Conservation (phyloP, 148 eudicot species). For the Vaccinium macrocarpon region DNA sequence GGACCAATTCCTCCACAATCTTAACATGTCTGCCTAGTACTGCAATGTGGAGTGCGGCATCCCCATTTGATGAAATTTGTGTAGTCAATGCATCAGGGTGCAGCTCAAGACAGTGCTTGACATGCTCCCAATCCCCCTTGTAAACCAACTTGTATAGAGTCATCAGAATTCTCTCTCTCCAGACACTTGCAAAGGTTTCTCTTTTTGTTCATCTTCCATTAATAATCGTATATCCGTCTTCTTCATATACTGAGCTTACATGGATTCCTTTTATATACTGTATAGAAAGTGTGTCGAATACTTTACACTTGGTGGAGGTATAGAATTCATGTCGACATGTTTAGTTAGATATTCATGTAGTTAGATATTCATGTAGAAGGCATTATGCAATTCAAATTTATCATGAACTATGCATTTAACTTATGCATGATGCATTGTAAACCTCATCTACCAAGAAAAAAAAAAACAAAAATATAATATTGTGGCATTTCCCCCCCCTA, state of each 20-base stretch:
- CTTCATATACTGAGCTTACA: neutral
- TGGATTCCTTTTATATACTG: neutral
- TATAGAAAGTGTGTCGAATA: neutral
- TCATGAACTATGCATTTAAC: neutral
- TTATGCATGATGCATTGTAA: neutral
- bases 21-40: constrained; percentile 9
- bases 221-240: neutral
- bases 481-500: neutral
- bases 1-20: constrained; percentile 14
- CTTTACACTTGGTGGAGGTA: neutral
- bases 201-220: neutral
- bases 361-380: too few relatives aligned
- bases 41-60: constrained; percentile 11
- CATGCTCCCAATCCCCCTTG: constrained; percentile 7
- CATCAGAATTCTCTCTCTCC: neutral
- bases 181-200: neutral
- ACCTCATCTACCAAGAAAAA: neutral
- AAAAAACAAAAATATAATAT: neutral
- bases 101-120: neutral
- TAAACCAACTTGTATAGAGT: neutral
- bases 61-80: neutral
- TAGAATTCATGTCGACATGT: neutral
- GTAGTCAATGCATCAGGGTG: neutral
- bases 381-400: neutral
- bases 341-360: neutral